These are phyloP conservation scores for Hippophae tibetana DNA, from an alignment of 306 rosid genomes.

Conservation along the genomic window DNA sequence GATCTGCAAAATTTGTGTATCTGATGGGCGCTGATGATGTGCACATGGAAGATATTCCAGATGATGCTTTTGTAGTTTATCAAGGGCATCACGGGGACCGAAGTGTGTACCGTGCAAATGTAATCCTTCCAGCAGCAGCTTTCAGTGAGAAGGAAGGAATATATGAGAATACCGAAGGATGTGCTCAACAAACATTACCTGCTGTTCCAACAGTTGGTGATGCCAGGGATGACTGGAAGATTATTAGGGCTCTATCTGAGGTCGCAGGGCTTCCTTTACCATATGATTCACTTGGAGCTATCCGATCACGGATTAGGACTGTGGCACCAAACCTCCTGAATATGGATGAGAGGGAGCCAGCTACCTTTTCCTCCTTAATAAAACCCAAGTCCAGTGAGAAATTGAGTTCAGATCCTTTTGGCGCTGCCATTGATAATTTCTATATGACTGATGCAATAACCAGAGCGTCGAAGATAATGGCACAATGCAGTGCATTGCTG, in stretches of 20 bases:
- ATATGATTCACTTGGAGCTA: slow-evolving; percentile 60
- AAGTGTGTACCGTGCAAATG: slow-evolving; percentile 80
- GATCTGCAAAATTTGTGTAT: slow-evolving; percentile 78
- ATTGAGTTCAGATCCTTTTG: slow-evolving; percentile 44
- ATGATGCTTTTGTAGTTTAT: slow-evolving; percentile 87
- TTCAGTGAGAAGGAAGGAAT: slow-evolving; percentile 97
- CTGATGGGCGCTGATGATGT: slow-evolving; percentile 98
- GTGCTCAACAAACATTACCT: slow-evolving; percentile 81
- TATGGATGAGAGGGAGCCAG: slow-evolving; percentile 69
- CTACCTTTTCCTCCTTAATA: slow-evolving; percentile 57
- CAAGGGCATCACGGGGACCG: slow-evolving; percentile 97
- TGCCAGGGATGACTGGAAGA: slow-evolving; percentile 98
- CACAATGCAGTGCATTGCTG: slow-evolving; percentile 83
- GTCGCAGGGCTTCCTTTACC: slow-evolving; percentile 63
- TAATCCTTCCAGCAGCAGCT: slow-evolving; percentile 80
- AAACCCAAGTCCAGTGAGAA: slow-evolving; percentile 48
- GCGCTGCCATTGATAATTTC: slow-evolving; percentile 63
- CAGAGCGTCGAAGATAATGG: slow-evolving; percentile 98
- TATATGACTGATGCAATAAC: slow-evolving; percentile 98
- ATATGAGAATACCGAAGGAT: slow-evolving; percentile 87
- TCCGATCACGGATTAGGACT: slow-evolving; percentile 52
- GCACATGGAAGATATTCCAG: slow-evolving; percentile 53
- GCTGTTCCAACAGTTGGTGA: slow-evolving; percentile 97
- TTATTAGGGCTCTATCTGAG: slow-evolving; percentile 82
- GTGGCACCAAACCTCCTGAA: slow-evolving; percentile 85